phyloP scores from a whole-genome alignment of 257 asterid genomes.

The Jasminum sambac region DNA sequence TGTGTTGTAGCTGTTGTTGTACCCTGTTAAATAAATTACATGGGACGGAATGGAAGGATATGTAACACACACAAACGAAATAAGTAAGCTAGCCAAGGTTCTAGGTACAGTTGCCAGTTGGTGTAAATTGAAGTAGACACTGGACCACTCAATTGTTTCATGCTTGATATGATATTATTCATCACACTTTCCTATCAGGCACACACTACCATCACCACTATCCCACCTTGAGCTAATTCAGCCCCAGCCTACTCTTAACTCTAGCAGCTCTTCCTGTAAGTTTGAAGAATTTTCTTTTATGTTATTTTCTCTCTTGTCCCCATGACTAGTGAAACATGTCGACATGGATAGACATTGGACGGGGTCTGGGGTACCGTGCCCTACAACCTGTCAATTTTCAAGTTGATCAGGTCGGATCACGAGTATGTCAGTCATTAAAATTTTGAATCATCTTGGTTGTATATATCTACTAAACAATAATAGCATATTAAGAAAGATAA shows the following conservation, averaged over 20 bases:
- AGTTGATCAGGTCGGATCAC: too few species aligned
- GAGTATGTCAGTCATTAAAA: too few species aligned
- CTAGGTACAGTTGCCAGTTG: constrained; percentile 19
- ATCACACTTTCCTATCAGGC: not conserved
- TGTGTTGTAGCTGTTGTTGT: not conserved
- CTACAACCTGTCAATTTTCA: too few species aligned
- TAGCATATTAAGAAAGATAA: too few species aligned
- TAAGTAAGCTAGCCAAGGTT: not conserved
- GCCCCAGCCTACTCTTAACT: not conserved
- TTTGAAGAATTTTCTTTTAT: too few species aligned
- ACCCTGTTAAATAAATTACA: not conserved
- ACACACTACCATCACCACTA: not conserved
- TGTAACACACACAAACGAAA: not conserved
- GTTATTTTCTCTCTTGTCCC: too few species aligned
- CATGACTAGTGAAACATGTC: too few species aligned
- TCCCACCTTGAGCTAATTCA: not conserved
- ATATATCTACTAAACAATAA: too few species aligned
- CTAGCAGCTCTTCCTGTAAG: not conserved
- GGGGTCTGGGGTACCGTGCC: too few species aligned
- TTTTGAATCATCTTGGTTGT: too few species aligned
- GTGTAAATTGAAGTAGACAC: constrained; percentile 23
- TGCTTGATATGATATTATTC: not conserved
- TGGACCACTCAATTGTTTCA: not conserved
- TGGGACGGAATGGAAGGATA: not conserved
- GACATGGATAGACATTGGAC: too few species aligned